Percentiles rank a stretch among this genome's conserved stretches.
These are phyloP conservation scores for Populus alba DNA, from an alignment of 345 rosid genomes.

Conservation along the genomic window DNA sequence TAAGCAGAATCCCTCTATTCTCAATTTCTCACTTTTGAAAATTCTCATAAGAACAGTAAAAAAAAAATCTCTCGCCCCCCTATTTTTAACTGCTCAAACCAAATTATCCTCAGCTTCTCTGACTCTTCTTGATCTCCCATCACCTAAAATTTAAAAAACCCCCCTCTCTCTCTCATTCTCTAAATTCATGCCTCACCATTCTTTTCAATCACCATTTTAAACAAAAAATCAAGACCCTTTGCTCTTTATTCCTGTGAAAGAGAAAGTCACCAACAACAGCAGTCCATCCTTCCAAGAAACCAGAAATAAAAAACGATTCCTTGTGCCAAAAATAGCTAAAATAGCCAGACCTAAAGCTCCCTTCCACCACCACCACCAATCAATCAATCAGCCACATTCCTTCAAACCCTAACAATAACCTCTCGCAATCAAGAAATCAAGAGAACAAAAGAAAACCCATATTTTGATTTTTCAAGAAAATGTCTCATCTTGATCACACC, in stretches of 20 bases:
- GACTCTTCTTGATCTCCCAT: constrained; percentile 27
- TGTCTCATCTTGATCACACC: constrained; percentile 74
- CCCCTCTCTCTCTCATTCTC: background rate
- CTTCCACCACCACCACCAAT: background rate
- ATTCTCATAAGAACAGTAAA: background rate
- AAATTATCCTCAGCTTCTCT: constrained; percentile 6
- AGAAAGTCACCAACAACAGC: constrained; percentile 1
- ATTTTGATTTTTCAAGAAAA: constrained; percentile 13
- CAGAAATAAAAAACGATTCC: constrained; percentile 28
- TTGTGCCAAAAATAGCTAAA: background rate
- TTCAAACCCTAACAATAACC: constrained; percentile 7
- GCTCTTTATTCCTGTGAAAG: constrained; percentile 16
- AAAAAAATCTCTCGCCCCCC: background rate
- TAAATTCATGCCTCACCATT: constrained; percentile 3
- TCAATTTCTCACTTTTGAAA: background rate
- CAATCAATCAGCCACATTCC: background rate
- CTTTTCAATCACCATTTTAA: constrained; percentile 7
- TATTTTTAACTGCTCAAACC: constrained; percentile 12
- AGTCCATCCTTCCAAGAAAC: constrained; percentile 49
- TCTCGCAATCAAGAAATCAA: background rate
- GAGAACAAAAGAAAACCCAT: background rate
- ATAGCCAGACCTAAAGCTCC: background rate
- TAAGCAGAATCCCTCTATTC: background rate
- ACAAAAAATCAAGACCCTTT: constrained; percentile 21
- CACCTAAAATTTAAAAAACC: constrained; percentile 12